Base-by-base conservation (phyloP, 2,329 filamentous ascomycete genomes). In the Trichoderma sp. region DNA sequence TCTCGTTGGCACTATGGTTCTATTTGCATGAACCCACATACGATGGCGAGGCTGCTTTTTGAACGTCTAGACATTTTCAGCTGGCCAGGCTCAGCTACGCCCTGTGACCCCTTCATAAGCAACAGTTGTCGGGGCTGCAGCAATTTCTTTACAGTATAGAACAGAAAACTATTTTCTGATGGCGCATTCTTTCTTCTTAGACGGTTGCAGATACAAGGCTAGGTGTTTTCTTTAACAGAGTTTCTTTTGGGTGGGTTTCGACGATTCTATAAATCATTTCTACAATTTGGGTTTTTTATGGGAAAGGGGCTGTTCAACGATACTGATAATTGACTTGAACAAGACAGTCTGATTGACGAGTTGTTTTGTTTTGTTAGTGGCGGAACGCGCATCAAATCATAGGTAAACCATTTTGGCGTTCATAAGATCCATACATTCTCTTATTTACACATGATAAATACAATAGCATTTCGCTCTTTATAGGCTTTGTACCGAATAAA, bases 381-480 rank as follows among this genome's bases (percentile, higher is more conserved):
- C 40, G 58, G n/a, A 67, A 58, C 53, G 63, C 49, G 27, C 27
- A 53, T 59, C 27, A 63, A 31, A 52, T 24, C 40, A 47, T 52
- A 43, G 24, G 16, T n/a, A 62, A 63, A 59, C 67, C 35, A 69
- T 69, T 40, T 69, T 64, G 67, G 60, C 24, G 43, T 64, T 69
- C 49, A n/a, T 59, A 62, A 64, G 52, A 29, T 64, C 58, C 52
- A 29, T 37, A 37, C 35, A 37, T 62, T 43, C 40, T 43, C 40
- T 49, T 67, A 55, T 62, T 52, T 66, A 62, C 57, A 70, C 27
- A 56, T 68, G 53, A 66, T 68, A 68, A 49, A 60, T 60, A 53
- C 55, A 65, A 43, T 43, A 69, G 47, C 35, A 14, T 59, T 66
- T 65, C 47, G 47, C 55, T 59, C 57, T 21, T 59, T 27, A 63